Evolutionary conservation across 345 rosid genomes (phyloP).

Genomic region (Arabis hirsuta): DNA sequence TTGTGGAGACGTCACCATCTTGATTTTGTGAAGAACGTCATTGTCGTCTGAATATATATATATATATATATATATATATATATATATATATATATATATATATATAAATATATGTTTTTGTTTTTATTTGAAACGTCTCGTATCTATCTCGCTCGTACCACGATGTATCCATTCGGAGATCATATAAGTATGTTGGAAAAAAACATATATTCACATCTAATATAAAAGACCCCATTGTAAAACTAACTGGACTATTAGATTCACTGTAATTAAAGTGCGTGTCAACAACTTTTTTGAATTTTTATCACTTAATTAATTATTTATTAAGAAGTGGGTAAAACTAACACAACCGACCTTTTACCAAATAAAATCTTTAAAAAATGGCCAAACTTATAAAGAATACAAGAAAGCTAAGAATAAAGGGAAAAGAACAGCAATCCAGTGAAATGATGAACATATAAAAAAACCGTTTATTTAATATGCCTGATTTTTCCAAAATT

Average conservation of each 20-base stretch:
- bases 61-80: too few relatives aligned
- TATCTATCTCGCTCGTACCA: too few relatives aligned
- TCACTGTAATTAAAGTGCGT: slow-evolving; percentile 14
- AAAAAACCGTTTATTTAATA: neutral
- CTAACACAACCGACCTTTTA: slow-evolving; percentile 39
- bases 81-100: too few relatives aligned
- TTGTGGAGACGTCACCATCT: too few relatives aligned
- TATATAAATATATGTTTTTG: too few relatives aligned
- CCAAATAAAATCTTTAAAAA: slow-evolving; percentile 1
- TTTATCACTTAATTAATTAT: slow-evolving; percentile 33
- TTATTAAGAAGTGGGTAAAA: slow-evolving; percentile 41
- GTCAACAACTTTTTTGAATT: slow-evolving; percentile 34
- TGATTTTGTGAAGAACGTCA: too few relatives aligned
- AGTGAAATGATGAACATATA: slow-evolving; percentile 34
- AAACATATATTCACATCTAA: slow-evolving; percentile 3
- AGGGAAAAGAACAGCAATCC: slow-evolving; percentile 31
- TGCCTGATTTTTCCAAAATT: neutral
- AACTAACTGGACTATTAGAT: slow-evolving; percentile 8
- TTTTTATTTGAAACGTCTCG: too few relatives aligned
- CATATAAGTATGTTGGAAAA: neutral
- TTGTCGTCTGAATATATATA: too few relatives aligned
- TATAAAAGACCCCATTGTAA: neutral
- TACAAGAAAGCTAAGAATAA: slow-evolving; percentile 30
- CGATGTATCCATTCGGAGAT: too few relatives aligned
- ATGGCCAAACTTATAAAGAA: slow-evolving; percentile 4